Base-by-base conservation (phyloP, 805 yeast genomes). In the Yamadazyma endophytica region DNA sequence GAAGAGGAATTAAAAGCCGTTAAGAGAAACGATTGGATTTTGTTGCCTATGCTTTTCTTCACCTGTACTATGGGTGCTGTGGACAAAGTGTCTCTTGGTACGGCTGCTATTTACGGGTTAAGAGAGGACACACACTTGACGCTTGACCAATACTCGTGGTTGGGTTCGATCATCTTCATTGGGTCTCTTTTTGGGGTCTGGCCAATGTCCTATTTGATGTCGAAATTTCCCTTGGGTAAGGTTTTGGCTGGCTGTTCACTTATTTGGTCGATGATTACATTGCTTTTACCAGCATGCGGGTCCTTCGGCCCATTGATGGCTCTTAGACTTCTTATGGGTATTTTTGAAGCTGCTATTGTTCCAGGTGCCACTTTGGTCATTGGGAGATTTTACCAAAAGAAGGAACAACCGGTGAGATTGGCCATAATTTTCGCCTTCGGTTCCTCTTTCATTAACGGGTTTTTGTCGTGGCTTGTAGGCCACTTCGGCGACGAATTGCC, bases 291-390 rank as follows among this genome's bases (percentile, higher is more conserved):
- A 21, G 49, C 40, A 7, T 40, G 49, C 24, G 20, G 33, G 11
- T 28, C 24, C 17, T 49, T 35, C 30, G 44, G 35, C 9, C 38
- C 42, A 5, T 30, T 49, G 9, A 31, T 47, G 13, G 46, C 31
- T 7, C 21, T 46, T n/a, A 33, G 53, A 23, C 37, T 49, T 24
- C 18, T 49, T 2, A 36, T 44, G 47, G 55, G 64, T 14, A 26
- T 62, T 8, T 43, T 50, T 30, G 70, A 64, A 43, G 36, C 46
- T 23, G 46, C 42, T 22, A 40, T 44, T 33, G 49, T 43, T 8
- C 51, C 53, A 5, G 46, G 44, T 12, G 34, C 36, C 19, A 40
- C 45, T 22, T 24, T 48, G n/a, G 28, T 39, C 24, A 20, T 37
- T 19, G 35, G 41, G 5, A 29, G 43, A 21, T 48, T 43, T 24